Percentiles rank a stretch among this genome's conserved stretches.
Evolutionary conservation across 306 rosid genomes (phyloP).

Genomic region (Vigna unguiculata): DNA sequence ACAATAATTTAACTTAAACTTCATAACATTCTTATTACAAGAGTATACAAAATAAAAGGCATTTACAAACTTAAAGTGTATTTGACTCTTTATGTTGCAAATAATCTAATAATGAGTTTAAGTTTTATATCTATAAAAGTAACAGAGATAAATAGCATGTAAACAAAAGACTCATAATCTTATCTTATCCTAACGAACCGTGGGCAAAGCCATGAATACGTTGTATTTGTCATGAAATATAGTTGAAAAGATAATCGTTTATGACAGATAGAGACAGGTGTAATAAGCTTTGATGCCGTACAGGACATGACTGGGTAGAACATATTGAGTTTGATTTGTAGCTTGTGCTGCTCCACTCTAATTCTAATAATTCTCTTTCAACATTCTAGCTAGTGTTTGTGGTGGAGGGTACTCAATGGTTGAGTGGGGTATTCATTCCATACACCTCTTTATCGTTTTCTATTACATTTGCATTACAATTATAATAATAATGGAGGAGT

Average conservation of each 20-base stretch:
- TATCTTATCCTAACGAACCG: too few species aligned
- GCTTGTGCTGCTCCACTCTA: not conserved
- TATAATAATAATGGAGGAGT: slow-evolving; percentile 1
- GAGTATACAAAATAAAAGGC: too few species aligned
- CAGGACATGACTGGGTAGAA: too few species aligned
- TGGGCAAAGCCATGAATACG: too few species aligned
- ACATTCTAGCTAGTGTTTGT: not conserved
- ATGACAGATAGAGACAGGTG: not conserved
- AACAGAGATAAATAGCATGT: too few species aligned
- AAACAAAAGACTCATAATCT: too few species aligned
- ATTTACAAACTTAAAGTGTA: too few species aligned
- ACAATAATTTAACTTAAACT: too few species aligned
- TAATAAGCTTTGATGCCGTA: not conserved
- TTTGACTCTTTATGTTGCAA: too few species aligned
- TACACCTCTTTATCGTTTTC: slow-evolving; percentile 5
- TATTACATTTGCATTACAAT: not conserved
- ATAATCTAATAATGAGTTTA: too few species aligned
- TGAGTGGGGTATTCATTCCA: slow-evolving; percentile 15
- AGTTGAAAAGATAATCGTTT: not conserved
- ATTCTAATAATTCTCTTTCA: not conserved
- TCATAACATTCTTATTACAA: too few species aligned
- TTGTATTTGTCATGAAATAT: not conserved
- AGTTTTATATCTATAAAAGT: too few species aligned
- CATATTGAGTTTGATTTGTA: not conserved
- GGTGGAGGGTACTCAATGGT: not conserved